A percentile compares a stretch with the other conserved stretches of the same genome.
phyloP scores from a whole-genome alignment of 495 filamentous ascomycete species.

The Penicillium coprophilum region DNA sequence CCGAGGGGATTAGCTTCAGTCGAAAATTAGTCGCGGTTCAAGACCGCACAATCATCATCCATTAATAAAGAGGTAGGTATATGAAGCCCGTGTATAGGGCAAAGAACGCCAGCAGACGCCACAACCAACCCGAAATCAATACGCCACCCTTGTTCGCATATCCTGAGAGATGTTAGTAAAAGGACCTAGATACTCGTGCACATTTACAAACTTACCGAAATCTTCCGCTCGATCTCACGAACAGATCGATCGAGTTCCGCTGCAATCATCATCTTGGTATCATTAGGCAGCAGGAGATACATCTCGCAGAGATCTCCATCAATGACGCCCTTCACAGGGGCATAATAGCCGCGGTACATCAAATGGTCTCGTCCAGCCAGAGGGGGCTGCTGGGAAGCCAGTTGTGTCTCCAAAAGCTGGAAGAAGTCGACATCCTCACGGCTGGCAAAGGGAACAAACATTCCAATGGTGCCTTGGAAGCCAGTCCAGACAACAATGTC shows the following conservation, averaged over 20 bases:
- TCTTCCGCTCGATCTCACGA: constrained; percentile 90
- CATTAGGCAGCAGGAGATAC: constrained; percentile 74
- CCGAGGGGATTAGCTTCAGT: background rate
- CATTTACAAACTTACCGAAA: constrained; percentile 66
- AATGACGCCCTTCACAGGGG: constrained; percentile 94
- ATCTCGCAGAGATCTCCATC: constrained; percentile 98
- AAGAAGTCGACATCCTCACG: constrained; percentile 97
- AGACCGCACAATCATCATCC: constrained; percentile 21
- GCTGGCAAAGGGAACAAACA: constrained; percentile 83
- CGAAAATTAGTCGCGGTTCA: constrained; percentile 12
- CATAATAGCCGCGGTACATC: constrained; percentile 93
- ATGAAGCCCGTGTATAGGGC: constrained; percentile 24
- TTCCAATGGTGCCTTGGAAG: constrained; percentile 88
- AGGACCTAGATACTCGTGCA: background rate
- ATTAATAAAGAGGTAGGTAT: constrained; percentile 33
- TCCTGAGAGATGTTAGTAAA: constrained; percentile 55
- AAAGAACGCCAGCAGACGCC: constrained; percentile 29
- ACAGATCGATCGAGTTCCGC: constrained; percentile 87
- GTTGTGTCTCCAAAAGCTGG: constrained; percentile 83
- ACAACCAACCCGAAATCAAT: constrained; percentile 47
- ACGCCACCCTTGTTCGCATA: constrained; percentile 84
- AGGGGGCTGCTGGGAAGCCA: constrained; percentile 80
- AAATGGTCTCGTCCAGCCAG: constrained; percentile 91
- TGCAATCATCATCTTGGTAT: constrained; percentile 93
- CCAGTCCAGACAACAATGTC: constrained; percentile 93